A percentile compares a stretch with the other conserved stretches of the same genome.
These are phyloP conservation scores for Nemania abortiva DNA, from an alignment of 2,329 filamentous ascomycete species.

Conservation along the genomic window DNA sequence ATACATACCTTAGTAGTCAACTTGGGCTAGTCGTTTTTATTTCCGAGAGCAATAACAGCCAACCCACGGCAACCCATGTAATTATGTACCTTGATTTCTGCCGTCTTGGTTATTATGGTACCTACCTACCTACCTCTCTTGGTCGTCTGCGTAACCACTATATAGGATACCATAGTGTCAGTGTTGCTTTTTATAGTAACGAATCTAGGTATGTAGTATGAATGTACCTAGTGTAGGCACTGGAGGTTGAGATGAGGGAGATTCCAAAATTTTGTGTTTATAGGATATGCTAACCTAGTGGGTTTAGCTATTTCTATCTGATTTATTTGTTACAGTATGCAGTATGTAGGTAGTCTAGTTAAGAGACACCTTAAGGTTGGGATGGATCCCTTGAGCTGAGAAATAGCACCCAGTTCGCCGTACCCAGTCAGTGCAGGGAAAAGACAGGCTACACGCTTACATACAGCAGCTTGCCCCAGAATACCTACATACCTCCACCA, in stretches of 20 bases:
- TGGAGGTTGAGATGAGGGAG: neutral
- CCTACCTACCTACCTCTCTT: neutral
- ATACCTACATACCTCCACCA: neutral
- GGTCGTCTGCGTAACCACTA: neutral
- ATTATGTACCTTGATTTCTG: neutral
- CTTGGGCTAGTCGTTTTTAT: neutral
- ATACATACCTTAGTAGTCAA: too few relatives aligned
- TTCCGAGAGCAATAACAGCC: conserved; percentile 1
- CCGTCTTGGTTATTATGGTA: neutral
- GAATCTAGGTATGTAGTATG: neutral
- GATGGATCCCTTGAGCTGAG: neutral
- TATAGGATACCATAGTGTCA: neutral
- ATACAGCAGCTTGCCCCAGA: conserved; percentile 4
- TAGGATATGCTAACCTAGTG: neutral
- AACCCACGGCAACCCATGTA: neutral
- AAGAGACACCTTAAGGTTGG: neutral
- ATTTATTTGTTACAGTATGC: neutral
- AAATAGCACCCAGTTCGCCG: neutral
- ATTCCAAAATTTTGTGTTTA: neutral
- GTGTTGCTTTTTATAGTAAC: neutral
- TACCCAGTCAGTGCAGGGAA: neutral
- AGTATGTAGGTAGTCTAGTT: neutral
- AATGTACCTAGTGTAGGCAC: neutral
- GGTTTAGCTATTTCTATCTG: conserved; percentile 3
- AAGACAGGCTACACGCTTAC: neutral